Base-by-base conservation (phyloP, 352 stramenopile species). In the Aphanomyces cochlioides region DNA sequence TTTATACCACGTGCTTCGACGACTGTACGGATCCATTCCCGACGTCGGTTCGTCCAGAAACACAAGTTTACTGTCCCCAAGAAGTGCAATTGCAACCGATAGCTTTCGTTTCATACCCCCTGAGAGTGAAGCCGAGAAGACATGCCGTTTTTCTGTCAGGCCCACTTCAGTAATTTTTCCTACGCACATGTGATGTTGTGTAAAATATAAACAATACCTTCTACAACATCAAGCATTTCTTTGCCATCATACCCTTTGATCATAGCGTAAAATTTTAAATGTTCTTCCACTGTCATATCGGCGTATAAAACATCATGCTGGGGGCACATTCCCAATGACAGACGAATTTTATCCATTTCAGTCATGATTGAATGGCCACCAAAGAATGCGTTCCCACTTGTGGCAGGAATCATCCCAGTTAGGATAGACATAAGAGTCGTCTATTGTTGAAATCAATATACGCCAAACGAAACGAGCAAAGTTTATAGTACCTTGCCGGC, bases 241-340 rank as follows among this genome's bases (percentile, higher is more conserved):
- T 19, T 28, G 34, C 70, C 54, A 0, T 43, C 40, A 21, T 96
- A 58, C 6, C 93, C 93, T 73, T 99, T 99, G 2, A 99, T 78
- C 19, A 78, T 73, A 0, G 81, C 88, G 72, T 98, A 99, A 69
- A 99, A 98, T 45, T 75, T 56, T 21, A 99, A 77, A 69, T 99
- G 96, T 75, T 99, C 97, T 21, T 90, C 74, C 21, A 99, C 96
- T 0, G 96, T 99, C 34, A 99, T 80, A 53, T 96, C 77, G 4
- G 89, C 87, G 72, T 98, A 99, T 0, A 99, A 72, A 39, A 98
- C 96, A 75, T 98, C 96, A 77, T 99, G 93, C 66, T 99, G 97
- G 21, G 97, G 88, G 73, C 97, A 99, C 65, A 99, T 93, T 7
- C 96, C 96, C 36, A 99, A 83, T 41, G 93, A 88, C 69, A 92